Evolutionary conservation across 1,284 basidiomycete genomes (phyloP).

Genomic region (Cutaneotrichosporon arboriforme): DNA sequence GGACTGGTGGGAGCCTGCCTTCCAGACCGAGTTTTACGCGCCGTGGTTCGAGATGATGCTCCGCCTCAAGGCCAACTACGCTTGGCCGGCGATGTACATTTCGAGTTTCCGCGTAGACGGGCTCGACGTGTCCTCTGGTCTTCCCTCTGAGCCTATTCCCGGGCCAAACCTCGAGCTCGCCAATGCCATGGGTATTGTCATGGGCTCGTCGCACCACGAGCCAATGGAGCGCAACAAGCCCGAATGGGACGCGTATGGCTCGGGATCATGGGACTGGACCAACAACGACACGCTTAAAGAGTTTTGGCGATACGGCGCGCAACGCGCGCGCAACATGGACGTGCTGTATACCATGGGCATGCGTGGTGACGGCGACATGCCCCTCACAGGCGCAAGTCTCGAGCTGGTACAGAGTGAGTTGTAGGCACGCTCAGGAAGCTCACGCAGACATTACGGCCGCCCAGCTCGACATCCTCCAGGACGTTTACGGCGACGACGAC

Average conservation of each 20-base stretch:
- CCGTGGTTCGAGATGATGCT: constrained; percentile 58
- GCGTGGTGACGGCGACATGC: constrained; percentile 28
- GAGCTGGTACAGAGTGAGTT: constrained; percentile 8
- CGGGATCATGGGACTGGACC: constrained; percentile 19
- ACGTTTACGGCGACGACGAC: constrained; percentile 53
- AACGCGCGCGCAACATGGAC: constrained; percentile 24
- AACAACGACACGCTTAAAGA: constrained; percentile 21
- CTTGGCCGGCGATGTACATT: constrained; percentile 55
- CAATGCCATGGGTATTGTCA: constrained; percentile 63
- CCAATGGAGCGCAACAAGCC: constrained; percentile 33
- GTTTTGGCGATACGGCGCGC: constrained; percentile 32
- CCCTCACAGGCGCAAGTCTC: constrained; percentile 18
- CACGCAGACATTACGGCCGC: constrained; percentile 52
- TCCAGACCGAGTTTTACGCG: constrained; percentile 55
- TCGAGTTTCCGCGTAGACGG: constrained; percentile 68
- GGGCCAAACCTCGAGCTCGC: constrained; percentile 60
- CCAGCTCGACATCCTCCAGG: constrained; percentile 57
- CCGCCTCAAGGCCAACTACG: constrained; percentile 62
- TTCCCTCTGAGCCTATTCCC: constrained; percentile 17
- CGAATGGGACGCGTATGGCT: constrained; percentile 1
- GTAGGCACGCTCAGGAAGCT: background rate
- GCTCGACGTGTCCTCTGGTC: constrained; percentile 21
- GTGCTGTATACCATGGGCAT: constrained; percentile 30
- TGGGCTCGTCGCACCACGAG: constrained; percentile 53
- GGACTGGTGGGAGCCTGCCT: constrained; percentile 15